Conservation (phyloP, 2,329 filamentous ascomycete genomes). For the Tolypocladium cylindrosporum region DNA sequence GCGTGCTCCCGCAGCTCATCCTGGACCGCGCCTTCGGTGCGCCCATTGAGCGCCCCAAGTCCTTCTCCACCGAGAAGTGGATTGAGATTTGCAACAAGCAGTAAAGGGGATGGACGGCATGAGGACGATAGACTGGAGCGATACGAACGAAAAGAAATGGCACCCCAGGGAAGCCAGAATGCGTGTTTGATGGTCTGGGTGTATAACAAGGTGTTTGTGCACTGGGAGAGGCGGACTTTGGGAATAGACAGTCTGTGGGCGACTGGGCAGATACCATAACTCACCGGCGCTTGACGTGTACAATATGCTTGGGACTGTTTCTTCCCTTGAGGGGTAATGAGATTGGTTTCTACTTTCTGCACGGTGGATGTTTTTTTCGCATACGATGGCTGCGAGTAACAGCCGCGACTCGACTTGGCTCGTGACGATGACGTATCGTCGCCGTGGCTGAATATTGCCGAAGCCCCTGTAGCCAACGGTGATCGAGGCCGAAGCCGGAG, state of each 20-base stretch:
- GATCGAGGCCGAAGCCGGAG: too few relatives aligned
- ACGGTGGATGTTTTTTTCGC: background rate
- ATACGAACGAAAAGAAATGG: background rate
- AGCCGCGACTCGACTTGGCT: background rate
- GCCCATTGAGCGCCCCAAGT: conserved; percentile 98
- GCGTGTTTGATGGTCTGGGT: background rate
- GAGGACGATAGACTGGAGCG: background rate
- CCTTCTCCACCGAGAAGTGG: conserved; percentile 95
- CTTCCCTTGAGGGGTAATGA: conserved; percentile 8
- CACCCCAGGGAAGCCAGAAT: background rate
- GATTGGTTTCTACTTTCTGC: conserved; percentile 2
- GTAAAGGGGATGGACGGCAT: conserved; percentile 35
- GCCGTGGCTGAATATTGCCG: background rate
- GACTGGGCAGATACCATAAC: conserved; percentile 9
- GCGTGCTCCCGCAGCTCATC: conserved; percentile 98
- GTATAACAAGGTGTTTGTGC: background rate
- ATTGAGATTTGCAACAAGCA: conserved; percentile 88
- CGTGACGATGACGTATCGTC: background rate
- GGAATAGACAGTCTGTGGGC: conserved; percentile 9
- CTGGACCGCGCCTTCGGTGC: conserved; percentile 96
- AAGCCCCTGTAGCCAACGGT: too few relatives aligned
- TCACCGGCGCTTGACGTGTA: conserved; percentile 13
- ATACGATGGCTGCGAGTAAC: background rate
- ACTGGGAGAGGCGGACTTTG: conserved; percentile 1
- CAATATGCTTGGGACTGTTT: conserved; percentile 11